Evolutionary conservation across 352 stramenopile genomes (phyloP).

Genomic region (Globisporangium megalacanthum): DNA sequence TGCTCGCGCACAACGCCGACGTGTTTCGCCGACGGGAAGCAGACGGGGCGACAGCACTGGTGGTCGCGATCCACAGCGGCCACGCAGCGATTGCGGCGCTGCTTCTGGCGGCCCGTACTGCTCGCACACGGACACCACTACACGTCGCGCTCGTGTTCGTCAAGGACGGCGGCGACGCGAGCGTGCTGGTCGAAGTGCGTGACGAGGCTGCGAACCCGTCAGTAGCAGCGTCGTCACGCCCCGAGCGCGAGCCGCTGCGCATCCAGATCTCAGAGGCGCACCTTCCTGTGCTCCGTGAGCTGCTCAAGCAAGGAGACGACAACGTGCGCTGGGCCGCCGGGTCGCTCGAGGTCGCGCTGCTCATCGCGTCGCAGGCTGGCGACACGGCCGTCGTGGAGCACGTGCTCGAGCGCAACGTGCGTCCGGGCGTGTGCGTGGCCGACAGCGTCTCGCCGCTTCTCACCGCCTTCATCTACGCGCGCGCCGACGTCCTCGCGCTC

Average conservation of each 20-base stretch:
- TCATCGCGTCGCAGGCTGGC: conserved; percentile 5
- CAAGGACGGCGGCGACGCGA: background rate
- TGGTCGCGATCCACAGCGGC: conserved; percentile 6
- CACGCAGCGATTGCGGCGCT: background rate
- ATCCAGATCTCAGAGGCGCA: conserved; percentile 7
- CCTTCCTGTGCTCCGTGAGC: conserved; percentile 2
- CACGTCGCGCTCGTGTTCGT: conserved; percentile 8
- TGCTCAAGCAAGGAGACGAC: conserved; percentile 3
- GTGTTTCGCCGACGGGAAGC: conserved; percentile 5
- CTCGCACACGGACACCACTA: background rate
- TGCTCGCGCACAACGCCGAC: background rate
- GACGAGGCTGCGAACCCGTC: background rate
- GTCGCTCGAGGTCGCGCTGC: conserved; percentile 3
- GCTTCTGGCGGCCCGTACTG: conserved; percentile 5
- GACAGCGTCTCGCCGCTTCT: conserved; percentile 5
- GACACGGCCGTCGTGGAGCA: background rate
- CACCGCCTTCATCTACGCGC: conserved; percentile 5
- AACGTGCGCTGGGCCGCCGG: conserved; percentile 3
- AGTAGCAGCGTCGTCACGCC: background rate
- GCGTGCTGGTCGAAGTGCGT: background rate
- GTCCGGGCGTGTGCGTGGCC: conserved; percentile 1
- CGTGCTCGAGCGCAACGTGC: conserved; percentile 1
- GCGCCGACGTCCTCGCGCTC: conserved; percentile 5
- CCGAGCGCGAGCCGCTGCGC: background rate
- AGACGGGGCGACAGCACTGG: conserved; percentile 5